These are phyloP conservation scores for Isoetes taiwanensis DNA, from an alignment of 75 land plant species.

Conservation along the genomic window DNA sequence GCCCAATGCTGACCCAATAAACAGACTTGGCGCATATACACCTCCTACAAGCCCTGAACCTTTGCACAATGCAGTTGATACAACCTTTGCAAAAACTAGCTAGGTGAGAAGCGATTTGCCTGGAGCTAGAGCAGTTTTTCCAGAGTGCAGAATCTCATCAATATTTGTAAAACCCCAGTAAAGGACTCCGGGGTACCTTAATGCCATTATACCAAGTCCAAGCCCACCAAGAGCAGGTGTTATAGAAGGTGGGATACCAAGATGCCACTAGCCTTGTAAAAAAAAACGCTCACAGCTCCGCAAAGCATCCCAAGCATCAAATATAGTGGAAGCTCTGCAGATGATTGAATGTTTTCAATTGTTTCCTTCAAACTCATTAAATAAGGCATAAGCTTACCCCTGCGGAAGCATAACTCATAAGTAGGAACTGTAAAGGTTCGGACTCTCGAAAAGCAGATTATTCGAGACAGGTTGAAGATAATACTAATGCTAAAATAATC, in stretches of 20 bases:
- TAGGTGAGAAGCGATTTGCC: constrained; percentile 86
- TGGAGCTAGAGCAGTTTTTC: constrained; percentile 88
- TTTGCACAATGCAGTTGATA: constrained; percentile 91
- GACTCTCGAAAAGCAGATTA: constrained; percentile 63
- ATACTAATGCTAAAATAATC: constrained; percentile 96
- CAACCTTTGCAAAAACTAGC: constrained; percentile 74
- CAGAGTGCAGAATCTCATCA: constrained; percentile 92
- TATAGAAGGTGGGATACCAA: constrained; percentile 71
- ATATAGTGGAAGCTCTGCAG: constrained; percentile 89
- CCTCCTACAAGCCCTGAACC: constrained; percentile 99
- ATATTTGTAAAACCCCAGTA: constrained; percentile 99
- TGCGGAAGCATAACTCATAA: constrained; percentile 91
- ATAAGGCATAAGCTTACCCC: too few relatives aligned
- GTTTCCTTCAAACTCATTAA: too few relatives aligned
- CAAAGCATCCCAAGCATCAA: constrained; percentile 91
- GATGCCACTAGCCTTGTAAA: constrained; percentile 70
- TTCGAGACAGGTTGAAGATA: constrained; percentile 92
- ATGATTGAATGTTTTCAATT: too few relatives aligned
- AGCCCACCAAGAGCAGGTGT: constrained; percentile 94
- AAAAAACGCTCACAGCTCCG: constrained; percentile 84
- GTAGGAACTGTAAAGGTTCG: constrained; percentile 90
- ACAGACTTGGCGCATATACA: constrained; percentile 95
- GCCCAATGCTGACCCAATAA: constrained; percentile 97
- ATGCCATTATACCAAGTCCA: constrained; percentile 81
- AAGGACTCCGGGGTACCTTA: constrained; percentile 80